Evolutionary conservation across 768 basidiomycete species (phyloP), one percentile per base, ranked within the genome.

Genomic region (Zangia roseola): DNA sequence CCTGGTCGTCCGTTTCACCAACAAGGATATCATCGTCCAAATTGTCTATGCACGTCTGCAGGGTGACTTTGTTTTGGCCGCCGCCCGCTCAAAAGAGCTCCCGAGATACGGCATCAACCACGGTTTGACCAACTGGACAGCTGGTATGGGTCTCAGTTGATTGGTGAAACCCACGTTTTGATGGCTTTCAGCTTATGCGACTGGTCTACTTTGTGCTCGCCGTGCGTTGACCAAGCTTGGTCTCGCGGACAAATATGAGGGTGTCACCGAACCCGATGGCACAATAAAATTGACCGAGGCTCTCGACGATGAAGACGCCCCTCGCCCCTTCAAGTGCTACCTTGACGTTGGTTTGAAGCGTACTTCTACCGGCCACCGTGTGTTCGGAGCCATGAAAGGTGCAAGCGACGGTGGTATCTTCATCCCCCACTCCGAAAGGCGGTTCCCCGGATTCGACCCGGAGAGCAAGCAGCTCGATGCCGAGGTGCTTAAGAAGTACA

Each of bases 301-400:
- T 43, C 78, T 94, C 49, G 92, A 91, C 45, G 91, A 82, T 10
- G 94, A 97, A 49, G 93, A 94, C 63, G 91, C 91, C 41, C 94
- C 95, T 40, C 83, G 94, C 49, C 97, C 97, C n/a, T 99, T 99
- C 85, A 99, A 97, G 75, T 84, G 82, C 65, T 99, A 89, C 81
- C 92, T 99, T 63, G 97, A 98, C 69, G 95, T 97, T 70, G 97
- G 97, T 73, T 81, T 99, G 64, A 93, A 86, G 74, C 91, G 94
- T 63, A 99, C 97, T 37, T 94, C 95, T 45, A 98, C 97, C 41
- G 97, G 97, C 64, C 86, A 91, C 55, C 93, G 97, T 69, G 83
- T 99, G 38, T 99, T 99, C 65, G 97, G 92, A 72, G 97, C 95
- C 51, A 82, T 98, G 82, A 98, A 99, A 79, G 97, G 97, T 67